phyloP scores from a whole-genome alignment of 148 eudicot species.

The Mesembryanthemum crystallinum region DNA sequence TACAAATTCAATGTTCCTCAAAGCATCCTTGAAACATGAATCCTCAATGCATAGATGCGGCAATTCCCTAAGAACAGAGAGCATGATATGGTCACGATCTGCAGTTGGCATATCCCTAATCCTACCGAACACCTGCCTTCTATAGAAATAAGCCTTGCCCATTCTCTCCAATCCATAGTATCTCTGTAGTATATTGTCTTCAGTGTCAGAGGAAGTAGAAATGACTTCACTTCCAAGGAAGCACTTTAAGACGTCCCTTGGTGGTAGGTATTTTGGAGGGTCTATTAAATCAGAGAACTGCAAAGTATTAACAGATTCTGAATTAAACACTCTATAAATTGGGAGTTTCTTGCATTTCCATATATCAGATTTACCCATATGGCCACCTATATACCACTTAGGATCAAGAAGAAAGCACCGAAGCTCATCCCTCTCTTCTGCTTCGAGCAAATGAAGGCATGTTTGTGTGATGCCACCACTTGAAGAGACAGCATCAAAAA shows the following conservation, averaged over 20 bases:
- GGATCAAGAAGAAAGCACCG: slow-evolving; percentile 83
- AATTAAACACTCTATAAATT: slow-evolving; percentile 58
- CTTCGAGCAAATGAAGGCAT: slow-evolving; percentile 49
- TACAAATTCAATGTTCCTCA: slow-evolving; percentile 74
- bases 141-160: slow-evolving; percentile 71
- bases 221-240: slow-evolving; percentile 73
- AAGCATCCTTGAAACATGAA: slow-evolving; percentile 57
- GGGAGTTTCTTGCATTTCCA: slow-evolving; percentile 75
- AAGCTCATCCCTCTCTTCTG: slow-evolving; percentile 78
- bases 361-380: slow-evolving; percentile 56
- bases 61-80: slow-evolving; percentile 72
- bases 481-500: slow-evolving; percentile 60
- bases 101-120: slow-evolving; percentile 50
- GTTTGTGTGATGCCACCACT: slow-evolving; percentile 41
- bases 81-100: slow-evolving; percentile 78
- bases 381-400: slow-evolving; percentile 73
- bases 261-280: slow-evolving; percentile 70
- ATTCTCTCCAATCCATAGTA: slow-evolving; percentile 72
- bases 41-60: slow-evolving; percentile 91
- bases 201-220: slow-evolving; percentile 46
- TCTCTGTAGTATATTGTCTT: slow-evolving; percentile 67
- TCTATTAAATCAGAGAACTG: slow-evolving; percentile 68
- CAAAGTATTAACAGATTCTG: slow-evolving; percentile 43
- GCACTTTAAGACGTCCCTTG: slow-evolving; percentile 52
- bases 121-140: slow-evolving; percentile 59